Base-by-base conservation (phyloP, 805 yeast species). In the Ogataea salicorniae region DNA sequence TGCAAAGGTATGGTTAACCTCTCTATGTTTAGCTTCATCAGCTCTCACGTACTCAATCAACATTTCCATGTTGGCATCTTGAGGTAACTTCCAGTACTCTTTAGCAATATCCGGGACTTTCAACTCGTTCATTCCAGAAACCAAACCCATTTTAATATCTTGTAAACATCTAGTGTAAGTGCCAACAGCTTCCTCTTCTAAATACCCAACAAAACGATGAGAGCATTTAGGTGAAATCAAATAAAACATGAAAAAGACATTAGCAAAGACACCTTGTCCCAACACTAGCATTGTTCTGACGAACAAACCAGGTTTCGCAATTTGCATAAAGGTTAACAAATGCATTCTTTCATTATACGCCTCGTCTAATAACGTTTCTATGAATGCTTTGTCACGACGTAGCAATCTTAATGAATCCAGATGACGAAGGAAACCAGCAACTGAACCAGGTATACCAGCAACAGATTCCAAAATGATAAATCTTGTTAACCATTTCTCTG, bases 381-480 rank as follows among this genome's bases (percentile, higher is more conserved):
- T 74, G 84, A 88, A 84, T 1, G 87, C 89, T 57, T 80, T 76
- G 61, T 84, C 91, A 49, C 90, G 67, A 57, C 73, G 73, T 54
- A 84, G 68, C 43, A 82, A 62, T 53, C 91, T 68, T 42, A 84
- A 61, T 2, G 87, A 76, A 52, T 80, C 82, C 56, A 84, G 70
- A 60, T 84, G 90, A 48, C 90, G 74, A 39, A 84, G 63, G 65
- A 83, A 84, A 1, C 85, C 84, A 3, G 87, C 91, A 41, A 81
- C 85, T 73, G 82, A 77, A 11, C 91, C 90, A 1, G 91, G 91
- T n/a, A 84, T 87, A 8, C 88, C 90, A 5, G 91, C 91, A 47
- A 84, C 73, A 50, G 82, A 75, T 62, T 84, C 91, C 54, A 84
- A 71, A 56, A 84, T 82, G 36, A 84, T 77, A 47, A 76, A 66